Percentiles rank a stretch among this genome's conserved stretches.
These are phyloP conservation scores for Allomyces arbusculus DNA, from an alignment of 192 early-diverging fungal species.

Conservation along the genomic window DNA sequence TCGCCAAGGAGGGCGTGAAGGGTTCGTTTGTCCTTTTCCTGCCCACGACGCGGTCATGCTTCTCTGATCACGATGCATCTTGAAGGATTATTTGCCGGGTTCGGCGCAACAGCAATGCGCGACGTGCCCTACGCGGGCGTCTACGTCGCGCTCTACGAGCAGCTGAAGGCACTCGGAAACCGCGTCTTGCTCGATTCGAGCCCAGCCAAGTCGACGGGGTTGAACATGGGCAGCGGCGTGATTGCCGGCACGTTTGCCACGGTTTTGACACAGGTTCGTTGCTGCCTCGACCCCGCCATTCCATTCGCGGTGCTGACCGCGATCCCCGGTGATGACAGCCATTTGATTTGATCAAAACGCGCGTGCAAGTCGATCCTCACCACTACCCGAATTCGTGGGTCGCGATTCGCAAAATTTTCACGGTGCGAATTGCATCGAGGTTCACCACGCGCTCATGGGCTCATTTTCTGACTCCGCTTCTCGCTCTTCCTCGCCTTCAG, in stretches of 20 bases:
- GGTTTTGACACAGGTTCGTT: constrained; percentile 39
- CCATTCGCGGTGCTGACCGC: no score
- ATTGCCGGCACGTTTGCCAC: constrained; percentile 53
- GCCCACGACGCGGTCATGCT: not conserved
- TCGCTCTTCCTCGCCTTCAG: constrained; percentile 9
- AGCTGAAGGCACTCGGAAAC: constrained; percentile 26
- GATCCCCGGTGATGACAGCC: constrained; percentile 13
- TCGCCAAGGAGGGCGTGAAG: constrained; percentile 40
- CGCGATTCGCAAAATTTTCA: constrained; percentile 20
- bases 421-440: constrained; percentile 10
- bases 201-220: constrained; percentile 16
- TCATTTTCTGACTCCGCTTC: not conserved
- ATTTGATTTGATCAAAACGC: constrained; percentile 82
- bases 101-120: constrained; percentile 63
- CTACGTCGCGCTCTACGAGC: constrained; percentile 75
- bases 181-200: constrained; percentile 13
- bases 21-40: constrained; percentile 10
- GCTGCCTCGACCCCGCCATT: no score
- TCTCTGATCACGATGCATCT: not conserved
- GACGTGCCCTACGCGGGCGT: constrained; percentile 83
- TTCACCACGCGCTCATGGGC: not conserved
- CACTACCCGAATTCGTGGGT: constrained; percentile 34
- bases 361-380: constrained; percentile 68
- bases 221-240: constrained; percentile 41
- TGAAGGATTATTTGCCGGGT: constrained; percentile 65